phyloP scores from a whole-genome alignment of 495 filamentous ascomycete genomes.

The Penicillium chermesinum region DNA sequence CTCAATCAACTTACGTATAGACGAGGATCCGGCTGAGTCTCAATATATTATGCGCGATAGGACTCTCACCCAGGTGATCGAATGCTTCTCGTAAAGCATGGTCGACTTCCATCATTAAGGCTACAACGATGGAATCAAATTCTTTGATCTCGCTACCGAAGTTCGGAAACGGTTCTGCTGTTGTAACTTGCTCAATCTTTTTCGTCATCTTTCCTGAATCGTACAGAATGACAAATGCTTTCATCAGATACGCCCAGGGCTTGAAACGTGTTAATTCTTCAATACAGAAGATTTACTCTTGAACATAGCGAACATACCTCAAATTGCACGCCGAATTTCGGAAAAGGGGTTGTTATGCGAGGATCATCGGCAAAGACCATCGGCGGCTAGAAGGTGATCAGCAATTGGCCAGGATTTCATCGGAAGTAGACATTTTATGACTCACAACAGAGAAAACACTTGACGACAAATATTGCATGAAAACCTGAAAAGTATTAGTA shows the following conservation, averaged over 20 bases:
- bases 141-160: slow-evolving; percentile 11
- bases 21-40: slow-evolving; percentile 15
- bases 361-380: slow-evolving; percentile 39
- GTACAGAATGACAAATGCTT: slow-evolving; percentile 42
- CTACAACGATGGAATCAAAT: slow-evolving; percentile 7
- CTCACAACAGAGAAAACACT: slow-evolving; percentile 17
- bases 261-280: slow-evolving; percentile 9
- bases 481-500: slow-evolving; percentile 29
- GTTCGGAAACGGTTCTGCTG: slow-evolving; percentile 2
- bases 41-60: slow-evolving; percentile 19
- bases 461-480: slow-evolving; percentile 16
- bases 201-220: slow-evolving; percentile 31
- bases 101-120: slow-evolving; percentile 14
- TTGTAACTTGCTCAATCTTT: slow-evolving; percentile 10
- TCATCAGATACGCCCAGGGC: slow-evolving; percentile 42
- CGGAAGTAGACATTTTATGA: too few species aligned
- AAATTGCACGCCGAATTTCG: slow-evolving; percentile 34
- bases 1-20: slow-evolving; percentile 12
- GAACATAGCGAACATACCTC: slow-evolving; percentile 27
- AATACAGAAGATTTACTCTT: neutral
- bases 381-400: slow-evolving; percentile 26
- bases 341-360: slow-evolving; percentile 44
- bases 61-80: slow-evolving; percentile 6
- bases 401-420: slow-evolving; percentile 1
- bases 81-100: slow-evolving; percentile 10